Conservation (phyloP, 495 filamentous ascomycete genomes). For the Aspergillus nanangensis region DNA sequence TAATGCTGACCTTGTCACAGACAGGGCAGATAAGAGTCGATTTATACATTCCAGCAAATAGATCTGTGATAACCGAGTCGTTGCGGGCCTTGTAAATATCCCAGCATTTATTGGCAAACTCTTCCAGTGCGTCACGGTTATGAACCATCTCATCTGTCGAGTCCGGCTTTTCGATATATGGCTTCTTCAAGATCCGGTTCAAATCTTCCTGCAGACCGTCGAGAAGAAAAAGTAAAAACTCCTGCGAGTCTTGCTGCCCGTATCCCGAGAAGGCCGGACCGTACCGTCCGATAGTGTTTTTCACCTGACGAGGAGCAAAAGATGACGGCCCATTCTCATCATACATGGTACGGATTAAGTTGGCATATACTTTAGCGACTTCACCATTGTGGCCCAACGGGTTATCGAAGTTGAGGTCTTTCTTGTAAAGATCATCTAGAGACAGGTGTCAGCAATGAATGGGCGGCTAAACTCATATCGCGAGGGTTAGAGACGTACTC, state of each 20-base stretch:
- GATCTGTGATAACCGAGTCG: conserved; percentile 88
- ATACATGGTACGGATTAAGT: conserved; percentile 70
- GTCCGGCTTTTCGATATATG: conserved; percentile 95
- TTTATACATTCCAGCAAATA: conserved; percentile 97
- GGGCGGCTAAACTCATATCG: conserved; percentile 4
- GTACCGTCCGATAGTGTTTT: conserved; percentile 71
- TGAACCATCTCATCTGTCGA: conserved; percentile 95
- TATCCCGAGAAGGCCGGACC: conserved; percentile 87
- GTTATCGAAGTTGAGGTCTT: conserved; percentile 79
- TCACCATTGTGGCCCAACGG: conserved; percentile 77
- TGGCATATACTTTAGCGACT: conserved; percentile 76
- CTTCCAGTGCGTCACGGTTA: conserved; percentile 66
- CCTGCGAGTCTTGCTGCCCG: conserved; percentile 95
- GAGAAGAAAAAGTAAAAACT: conserved; percentile 93
- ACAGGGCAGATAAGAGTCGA: conserved; percentile 88
- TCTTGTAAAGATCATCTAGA: conserved; percentile 59
- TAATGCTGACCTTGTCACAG: conserved; percentile 95
- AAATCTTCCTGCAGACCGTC: conserved; percentile 94
- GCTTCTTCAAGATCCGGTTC: conserved; percentile 90
- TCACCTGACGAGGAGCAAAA: conserved; percentile 72
- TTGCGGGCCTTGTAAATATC: conserved; percentile 89
- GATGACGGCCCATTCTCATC: conserved; percentile 49
- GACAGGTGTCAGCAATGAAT: conserved; percentile 18
- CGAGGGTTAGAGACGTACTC: conserved; percentile 32
- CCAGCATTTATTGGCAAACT: conserved; percentile 84